Base-by-base conservation (phyloP, 2,329 filamentous ascomycete genomes). In the Ceratocystis ficicola region DNA sequence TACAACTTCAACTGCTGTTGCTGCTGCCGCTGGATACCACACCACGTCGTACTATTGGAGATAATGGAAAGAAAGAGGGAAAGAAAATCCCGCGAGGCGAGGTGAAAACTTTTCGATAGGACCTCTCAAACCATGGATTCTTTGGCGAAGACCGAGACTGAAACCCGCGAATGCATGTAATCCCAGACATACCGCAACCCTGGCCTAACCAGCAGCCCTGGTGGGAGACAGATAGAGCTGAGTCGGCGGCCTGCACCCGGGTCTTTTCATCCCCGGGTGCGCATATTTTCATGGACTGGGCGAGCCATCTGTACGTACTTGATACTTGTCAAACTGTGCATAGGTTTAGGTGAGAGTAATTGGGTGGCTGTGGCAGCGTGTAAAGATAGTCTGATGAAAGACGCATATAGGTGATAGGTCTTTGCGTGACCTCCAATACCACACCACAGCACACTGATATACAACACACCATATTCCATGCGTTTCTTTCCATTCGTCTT, bases 141-240 rank as follows among this genome's bases (percentile, higher is more conserved):
- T 30, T 36, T 59, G 55, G 55, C 55, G 55, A 59, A 59, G 55
- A 22, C 55, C 55, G 55, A 59, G 55, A 59, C 55, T 59, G 55
- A 59, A 59, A 32, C 55, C 55, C 30, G 55, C 15, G 30, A 59
- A 30, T 59, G 55, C 55, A 59, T 59, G 25, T 59, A 28, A 52
- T 52, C 20, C 48, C 22, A 52, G 48, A 52, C 48, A 52, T n/a
- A 22, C 48, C 22, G 48, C 20, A 25, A 10, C 48, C 48, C 48
- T 12, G 48, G 20, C 48, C 48, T 28, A 28, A 22, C 48, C n/a
- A 50, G 48, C 48, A 52, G 36, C 12, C 36, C 15, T 41, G 36
- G 36, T 41, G 12, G 36, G 12, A 41, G 36, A 41, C 36, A 41
- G 36, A 12, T 41, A 3, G 36, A 41, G 36, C 36, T 41, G 36